phyloP scores from a whole-genome alignment of 805 yeast species.

The Cyberlindnera maclurae region DNA sequence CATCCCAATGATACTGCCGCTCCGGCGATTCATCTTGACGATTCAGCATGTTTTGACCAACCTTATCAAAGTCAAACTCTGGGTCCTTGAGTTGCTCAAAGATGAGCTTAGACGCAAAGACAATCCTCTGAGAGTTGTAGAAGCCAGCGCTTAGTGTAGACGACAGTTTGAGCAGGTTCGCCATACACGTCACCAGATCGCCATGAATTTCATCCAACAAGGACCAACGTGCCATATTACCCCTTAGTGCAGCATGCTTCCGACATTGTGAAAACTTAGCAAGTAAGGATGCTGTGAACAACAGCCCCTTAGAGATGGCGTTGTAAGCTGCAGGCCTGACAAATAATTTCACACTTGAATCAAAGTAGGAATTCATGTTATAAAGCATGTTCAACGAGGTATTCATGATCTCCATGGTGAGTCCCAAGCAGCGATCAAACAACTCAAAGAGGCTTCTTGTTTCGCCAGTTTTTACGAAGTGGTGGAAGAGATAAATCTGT shows the following conservation, averaged over 20 bases:
- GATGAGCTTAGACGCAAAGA: slow-evolving; percentile 12
- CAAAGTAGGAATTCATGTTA: slow-evolving; percentile 29
- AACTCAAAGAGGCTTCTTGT: slow-evolving; percentile 28
- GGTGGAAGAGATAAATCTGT: slow-evolving; percentile 30
- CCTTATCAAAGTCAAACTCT: slow-evolving; percentile 13
- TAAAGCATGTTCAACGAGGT: slow-evolving; percentile 26
- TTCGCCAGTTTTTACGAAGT: slow-evolving; percentile 30
- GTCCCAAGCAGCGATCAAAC: slow-evolving; percentile 25
- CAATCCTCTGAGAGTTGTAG: slow-evolving; percentile 16
- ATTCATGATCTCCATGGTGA: slow-evolving; percentile 28
- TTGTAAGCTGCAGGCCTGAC: slow-evolving; percentile 31
- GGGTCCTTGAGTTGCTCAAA: slow-evolving; percentile 14
- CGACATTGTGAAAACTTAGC: slow-evolving; percentile 16
- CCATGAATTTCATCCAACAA: slow-evolving; percentile 10
- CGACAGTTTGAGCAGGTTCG: slow-evolving; percentile 13
- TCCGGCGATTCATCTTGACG: no score
- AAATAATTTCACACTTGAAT: slow-evolving; percentile 30
- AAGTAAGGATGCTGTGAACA: slow-evolving; percentile 6
- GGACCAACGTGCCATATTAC: slow-evolving; percentile 6
- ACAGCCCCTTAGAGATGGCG: slow-evolving; percentile 10
- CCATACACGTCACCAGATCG: slow-evolving; percentile 3
- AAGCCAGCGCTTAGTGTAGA: slow-evolving; percentile 8
- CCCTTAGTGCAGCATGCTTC: slow-evolving; percentile 6
- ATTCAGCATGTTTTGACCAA: slow-evolving; percentile 2
- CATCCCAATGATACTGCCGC: slow-evolving; percentile 1